Base-by-base conservation (phyloP, 208 protist genomes). In the Vickermania spadyakhi region DNA sequence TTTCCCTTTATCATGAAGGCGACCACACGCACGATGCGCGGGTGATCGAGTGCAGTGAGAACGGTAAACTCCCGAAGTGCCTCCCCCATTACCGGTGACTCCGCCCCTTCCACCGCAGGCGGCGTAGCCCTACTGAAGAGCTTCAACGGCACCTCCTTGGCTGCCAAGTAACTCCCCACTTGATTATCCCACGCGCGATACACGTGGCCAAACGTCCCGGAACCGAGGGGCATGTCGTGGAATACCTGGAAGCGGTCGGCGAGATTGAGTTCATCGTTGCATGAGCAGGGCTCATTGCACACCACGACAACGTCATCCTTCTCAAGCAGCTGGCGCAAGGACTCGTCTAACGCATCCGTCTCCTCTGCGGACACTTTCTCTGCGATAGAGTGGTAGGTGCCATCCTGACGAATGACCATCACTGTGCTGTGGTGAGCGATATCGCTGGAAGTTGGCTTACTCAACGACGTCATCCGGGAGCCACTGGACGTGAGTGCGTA, bases 41-140 rank as follows among this genome's bases (percentile, higher is more conserved):
- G 66, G 72, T 88, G 84, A 25, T 64, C 59, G 51, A 91, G 63
- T 56, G 72, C 56, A 21, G 80, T 81, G 53, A 87, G 73, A 5
- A 85, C 70, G 25, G 70, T 79, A 73, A 86, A 87, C 71, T 91
- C 79, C 61, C 72, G 51, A 59, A 85, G 72, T 53, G 82, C 62
- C 62, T 86, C 84, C 36, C 36, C 36, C 36, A 45, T 45, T 7
- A 45, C 11, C 11, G 36, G 36, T 18, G 36, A 45, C 36, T 45
- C 36, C 11, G 36, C 36, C 11, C 36, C 36, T n/a, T 45, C 36
- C 11, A 18, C 11, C 45, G 64, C 67, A 62, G 77, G 66, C 18
- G 64, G 69, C 1, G 70, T 42, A n/a, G 36, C 59, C 52, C 45
- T 64, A 25, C 52, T 59, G 50, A 68, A 75, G 29, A 87, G 67